Conservation (phyloP, 306 rosid species). For the Gillenia trifoliata region DNA sequence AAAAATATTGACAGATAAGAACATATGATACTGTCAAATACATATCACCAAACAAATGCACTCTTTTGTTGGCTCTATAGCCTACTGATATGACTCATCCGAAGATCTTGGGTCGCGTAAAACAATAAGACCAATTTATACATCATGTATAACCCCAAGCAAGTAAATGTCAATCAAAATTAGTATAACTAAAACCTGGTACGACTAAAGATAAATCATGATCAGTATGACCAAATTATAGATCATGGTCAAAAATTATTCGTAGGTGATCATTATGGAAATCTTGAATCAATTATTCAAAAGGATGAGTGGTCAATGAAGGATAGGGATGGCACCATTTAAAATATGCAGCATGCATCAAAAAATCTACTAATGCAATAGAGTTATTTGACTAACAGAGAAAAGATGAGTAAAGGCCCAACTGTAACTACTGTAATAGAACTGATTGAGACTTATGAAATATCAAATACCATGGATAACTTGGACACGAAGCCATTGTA, state of each 20-base stretch:
- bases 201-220: too few species aligned
- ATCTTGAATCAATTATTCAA: background rate
- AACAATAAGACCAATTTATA: background rate
- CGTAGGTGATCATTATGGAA: background rate
- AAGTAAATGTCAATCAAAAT: background rate
- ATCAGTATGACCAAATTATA: too few species aligned
- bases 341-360: background rate
- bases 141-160: background rate
- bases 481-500: background rate
- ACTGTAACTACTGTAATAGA: background rate
- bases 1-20: conserved; percentile 1
- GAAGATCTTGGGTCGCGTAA: background rate
- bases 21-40: background rate
- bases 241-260: too few species aligned
- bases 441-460: background rate
- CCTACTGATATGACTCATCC: background rate
- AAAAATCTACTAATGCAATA: background rate
- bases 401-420: background rate
- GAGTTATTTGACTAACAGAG: background rate
- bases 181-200: background rate
- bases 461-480: background rate
- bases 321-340: background rate
- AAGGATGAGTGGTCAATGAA: background rate
- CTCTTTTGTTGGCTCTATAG: background rate
- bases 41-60: background rate